Base-by-base conservation (phyloP, 352 stramenopile species). In the Aphanomyces invadans region DNA sequence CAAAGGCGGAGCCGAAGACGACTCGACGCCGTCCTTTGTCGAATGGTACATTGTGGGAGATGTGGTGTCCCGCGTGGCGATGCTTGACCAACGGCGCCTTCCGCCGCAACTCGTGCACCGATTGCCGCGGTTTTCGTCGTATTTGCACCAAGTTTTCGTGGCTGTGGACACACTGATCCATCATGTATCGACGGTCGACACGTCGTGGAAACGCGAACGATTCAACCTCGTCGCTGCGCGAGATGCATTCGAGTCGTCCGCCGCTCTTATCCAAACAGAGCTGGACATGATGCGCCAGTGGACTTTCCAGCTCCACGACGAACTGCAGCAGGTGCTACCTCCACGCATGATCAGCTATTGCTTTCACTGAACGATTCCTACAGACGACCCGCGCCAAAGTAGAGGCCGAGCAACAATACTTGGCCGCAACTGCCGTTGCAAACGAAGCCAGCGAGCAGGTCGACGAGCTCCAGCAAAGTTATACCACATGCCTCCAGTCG, bases 191-290 rank as follows among this genome's bases (percentile, higher is more conserved):
- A 48, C 19, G 5, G 39, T 67, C 7, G 33, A 71, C n/a, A 62
- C 52, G 7, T 83, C 78, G 1, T 86, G 78, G 76, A 19, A 53
- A n/a, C 66, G 71, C 1, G 76, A 86, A 28, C 73, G 73, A 3
- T 36, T 48, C 4, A 75, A 82, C 36, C 42, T 84, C 15, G 28
- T 74, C 0, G 64, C 63, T 2, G 69, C 78, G 1, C 74, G 70
- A 42, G 29, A 70, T 12, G 60, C 64, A n/a, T 52, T 87, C 23
- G 65, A 85, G 28, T 57, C 66, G 2, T 75, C 78, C 0, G 68
- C 69, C 28, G 44, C 28, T 19, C 36, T 77, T 32, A 85, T 76
- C 21, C 70, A 74, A 36, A 11, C 70, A 1, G 76, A 79, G 45
- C 76, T 83, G 70, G 55, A 72, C 3, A 75, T 76, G 39, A 62